These are phyloP conservation scores for Aphanomyces cochlioides DNA, from an alignment of 352 stramenopile genomes.

Conservation along the genomic window DNA sequence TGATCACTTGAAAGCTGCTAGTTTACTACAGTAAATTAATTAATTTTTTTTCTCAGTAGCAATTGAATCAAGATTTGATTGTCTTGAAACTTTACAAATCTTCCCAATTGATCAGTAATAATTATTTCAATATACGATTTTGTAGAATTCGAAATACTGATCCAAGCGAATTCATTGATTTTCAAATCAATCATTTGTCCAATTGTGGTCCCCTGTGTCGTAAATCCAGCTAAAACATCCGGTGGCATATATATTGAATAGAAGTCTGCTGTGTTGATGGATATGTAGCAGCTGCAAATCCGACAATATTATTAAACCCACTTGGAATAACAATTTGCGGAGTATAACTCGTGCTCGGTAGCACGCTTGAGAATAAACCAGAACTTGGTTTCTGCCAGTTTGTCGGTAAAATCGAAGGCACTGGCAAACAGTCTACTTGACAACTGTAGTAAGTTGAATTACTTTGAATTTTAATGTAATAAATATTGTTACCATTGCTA, in stretches of 20 bases:
- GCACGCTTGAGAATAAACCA: slow-evolving; percentile 31
- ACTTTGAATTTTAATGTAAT: slow-evolving; percentile 32
- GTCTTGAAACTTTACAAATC: slow-evolving; percentile 10
- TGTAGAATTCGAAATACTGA: not conserved
- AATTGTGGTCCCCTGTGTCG: slow-evolving; percentile 4
- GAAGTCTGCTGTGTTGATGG: not conserved
- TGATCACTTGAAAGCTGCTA: no score
- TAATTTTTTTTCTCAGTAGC: not conserved
- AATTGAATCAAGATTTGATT: not conserved
- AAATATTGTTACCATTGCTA: slow-evolving; percentile 26
- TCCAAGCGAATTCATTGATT: not conserved
- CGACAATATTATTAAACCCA: slow-evolving; percentile 5
- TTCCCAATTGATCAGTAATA: not conserved
- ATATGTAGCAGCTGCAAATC: not conserved
- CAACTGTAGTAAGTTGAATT: slow-evolving; percentile 33
- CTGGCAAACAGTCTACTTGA: slow-evolving; percentile 28
- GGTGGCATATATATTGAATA: not conserved
- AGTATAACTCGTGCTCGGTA: slow-evolving; percentile 24
- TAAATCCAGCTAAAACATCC: slow-evolving; percentile 1
- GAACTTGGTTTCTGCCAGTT: slow-evolving; percentile 29
- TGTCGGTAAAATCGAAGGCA: slow-evolving; percentile 25
- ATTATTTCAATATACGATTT: slow-evolving; percentile 11
- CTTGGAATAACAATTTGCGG: not conserved
- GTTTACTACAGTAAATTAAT: no score
- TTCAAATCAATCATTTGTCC: slow-evolving; percentile 13